These are phyloP conservation scores for Glycine soja DNA, from an alignment of 306 rosid species.

Conservation along the genomic window DNA sequence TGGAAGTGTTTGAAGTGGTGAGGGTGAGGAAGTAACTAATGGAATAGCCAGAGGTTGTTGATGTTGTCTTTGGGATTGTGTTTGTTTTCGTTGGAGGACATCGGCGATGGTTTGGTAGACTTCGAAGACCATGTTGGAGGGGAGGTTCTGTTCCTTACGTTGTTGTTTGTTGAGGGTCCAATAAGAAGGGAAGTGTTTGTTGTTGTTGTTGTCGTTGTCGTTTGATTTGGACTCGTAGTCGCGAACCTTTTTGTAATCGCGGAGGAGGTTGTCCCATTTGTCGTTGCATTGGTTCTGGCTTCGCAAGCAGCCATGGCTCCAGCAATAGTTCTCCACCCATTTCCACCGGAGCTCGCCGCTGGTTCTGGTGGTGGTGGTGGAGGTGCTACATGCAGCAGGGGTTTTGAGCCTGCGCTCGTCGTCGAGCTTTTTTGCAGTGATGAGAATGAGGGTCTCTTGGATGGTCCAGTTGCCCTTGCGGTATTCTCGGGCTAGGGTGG, in stretches of 20 bases:
- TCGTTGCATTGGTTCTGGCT: conserved; percentile 66
- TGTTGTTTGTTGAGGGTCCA: conserved; percentile 57
- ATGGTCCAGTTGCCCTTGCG: neutral
- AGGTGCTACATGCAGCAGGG: neutral
- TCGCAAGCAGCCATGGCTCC: conserved; percentile 55
- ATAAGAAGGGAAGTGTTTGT: conserved; percentile 45
- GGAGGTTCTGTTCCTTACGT: conserved; percentile 53
- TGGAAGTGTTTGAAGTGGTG: conserved; percentile 10
- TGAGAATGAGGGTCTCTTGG: too few relatives aligned
- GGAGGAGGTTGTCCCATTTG: conserved; percentile 62
- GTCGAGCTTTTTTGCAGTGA: conserved; percentile 53
- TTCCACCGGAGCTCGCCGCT: conserved; percentile 61
- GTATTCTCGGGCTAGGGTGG: neutral
- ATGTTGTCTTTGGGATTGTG: conserved; percentile 44
- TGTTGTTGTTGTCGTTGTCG: neutral
- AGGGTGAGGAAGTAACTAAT: conserved; percentile 23
- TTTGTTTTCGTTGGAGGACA: conserved; percentile 59
- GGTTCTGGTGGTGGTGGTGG: conserved; percentile 14
- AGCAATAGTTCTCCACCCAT: conserved; percentile 67
- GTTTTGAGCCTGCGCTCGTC: conserved; percentile 51
- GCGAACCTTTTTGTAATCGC: conserved; percentile 60
- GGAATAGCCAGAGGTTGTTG: neutral
- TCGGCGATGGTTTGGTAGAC: conserved; percentile 62
- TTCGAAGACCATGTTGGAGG: conserved; percentile 64
- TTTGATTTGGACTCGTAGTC: conserved; percentile 57